Percentiles rank a stretch among this genome's conserved stretches.
These are phyloP conservation scores for Pythium apleroticum DNA, from an alignment of 352 stramenopile genomes.

Conservation along the genomic window DNA sequence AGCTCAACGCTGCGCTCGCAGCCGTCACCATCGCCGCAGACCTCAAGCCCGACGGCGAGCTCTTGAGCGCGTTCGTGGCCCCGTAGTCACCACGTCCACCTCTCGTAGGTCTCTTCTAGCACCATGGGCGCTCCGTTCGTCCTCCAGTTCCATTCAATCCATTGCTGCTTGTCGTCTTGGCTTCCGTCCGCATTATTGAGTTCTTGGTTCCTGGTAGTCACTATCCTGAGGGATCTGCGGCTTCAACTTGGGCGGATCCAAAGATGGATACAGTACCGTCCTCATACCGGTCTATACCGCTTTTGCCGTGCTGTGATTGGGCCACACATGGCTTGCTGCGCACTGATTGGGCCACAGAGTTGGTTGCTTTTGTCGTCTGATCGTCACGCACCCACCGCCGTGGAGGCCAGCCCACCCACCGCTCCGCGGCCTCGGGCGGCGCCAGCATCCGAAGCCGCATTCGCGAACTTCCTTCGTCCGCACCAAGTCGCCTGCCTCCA, in stretches of 20 bases:
- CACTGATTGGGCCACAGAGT: conserved; percentile 1
- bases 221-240: not conserved
- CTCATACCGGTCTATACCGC: not conserved
- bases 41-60: too few species aligned
- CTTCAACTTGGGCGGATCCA: not conserved
- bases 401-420: not conserved
- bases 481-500: not conserved
- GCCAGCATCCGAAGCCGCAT: not conserved
- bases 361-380: conserved; percentile 2
- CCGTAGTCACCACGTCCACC: too few species aligned
- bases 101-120: too few species aligned
- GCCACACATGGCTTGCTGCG: not conserved
- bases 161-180: too few species aligned
- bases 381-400: not conserved
- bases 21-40: too few species aligned
- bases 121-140: too few species aligned
- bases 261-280: not conserved
- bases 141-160: too few species aligned
- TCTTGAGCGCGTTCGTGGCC: too few species aligned
- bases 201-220: not conserved
- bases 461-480: not conserved
- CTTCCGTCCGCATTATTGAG: too few species aligned
- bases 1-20: too few species aligned
- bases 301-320: not conserved
- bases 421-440: not conserved